A percentile compares a stretch with the other conserved stretches of the same genome.
These are phyloP conservation scores for Alternaria arbusti DNA, from an alignment of 2,329 filamentous ascomycete species.

Conservation along the genomic window DNA sequence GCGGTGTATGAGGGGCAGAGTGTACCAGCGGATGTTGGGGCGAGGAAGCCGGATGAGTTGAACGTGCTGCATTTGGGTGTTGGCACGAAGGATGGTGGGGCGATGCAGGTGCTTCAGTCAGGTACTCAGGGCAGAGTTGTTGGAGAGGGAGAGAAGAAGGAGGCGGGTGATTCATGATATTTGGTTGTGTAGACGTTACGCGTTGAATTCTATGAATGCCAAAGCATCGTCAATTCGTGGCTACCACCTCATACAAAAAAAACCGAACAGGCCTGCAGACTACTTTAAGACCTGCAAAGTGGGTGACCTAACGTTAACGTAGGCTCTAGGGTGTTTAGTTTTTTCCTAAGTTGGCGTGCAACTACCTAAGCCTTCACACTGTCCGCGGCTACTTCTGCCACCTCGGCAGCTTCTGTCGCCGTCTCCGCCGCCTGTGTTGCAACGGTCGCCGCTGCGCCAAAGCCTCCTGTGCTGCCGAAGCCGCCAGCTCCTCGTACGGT, in stretches of 20 bases:
- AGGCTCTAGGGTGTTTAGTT: not conserved
- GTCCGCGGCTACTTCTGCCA: not conserved
- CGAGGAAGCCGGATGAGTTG: conserved; percentile 24
- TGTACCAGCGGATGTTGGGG: conserved; percentile 18
- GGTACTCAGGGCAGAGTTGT: not conserved
- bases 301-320: not conserved
- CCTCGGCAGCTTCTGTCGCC: not conserved
- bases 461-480: conserved; percentile 49
- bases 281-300: not conserved
- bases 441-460: conserved; percentile 22
- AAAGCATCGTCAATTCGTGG: not conserved
- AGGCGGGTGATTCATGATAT: not conserved
- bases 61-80: conserved; percentile 33
- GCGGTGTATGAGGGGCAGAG: conserved; percentile 31
- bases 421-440: not conserved
- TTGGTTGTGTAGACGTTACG: not conserved
- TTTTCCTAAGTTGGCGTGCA: not conserved
- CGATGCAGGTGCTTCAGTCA: conserved; percentile 18
- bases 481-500: conserved; percentile 87
- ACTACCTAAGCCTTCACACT: not conserved
- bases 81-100: conserved; percentile 17
- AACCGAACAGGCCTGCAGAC: too few relatives aligned
- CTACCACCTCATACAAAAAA: not conserved
- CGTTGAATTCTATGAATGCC: not conserved
- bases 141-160: not conserved